phyloP scores from a whole-genome alignment of 2,329 filamentous ascomycete genomes.

The Claviceps sp. region DNA sequence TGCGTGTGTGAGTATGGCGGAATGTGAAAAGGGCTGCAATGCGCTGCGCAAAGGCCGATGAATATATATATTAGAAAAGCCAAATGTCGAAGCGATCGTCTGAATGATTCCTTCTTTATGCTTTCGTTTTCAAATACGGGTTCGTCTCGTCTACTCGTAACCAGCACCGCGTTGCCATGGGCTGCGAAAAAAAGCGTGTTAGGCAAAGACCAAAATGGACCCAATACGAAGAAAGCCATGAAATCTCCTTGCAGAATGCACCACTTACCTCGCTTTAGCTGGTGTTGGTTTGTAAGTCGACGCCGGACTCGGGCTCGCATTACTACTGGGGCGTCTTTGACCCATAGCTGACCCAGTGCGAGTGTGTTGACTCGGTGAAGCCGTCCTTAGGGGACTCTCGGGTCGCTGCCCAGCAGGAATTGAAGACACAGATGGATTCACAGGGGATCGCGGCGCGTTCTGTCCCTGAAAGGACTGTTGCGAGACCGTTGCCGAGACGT shows the following conservation, averaged over 20 bases:
- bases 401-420: slow-evolving; percentile 26
- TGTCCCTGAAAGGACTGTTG: slow-evolving; percentile 18
- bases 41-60: too few relatives aligned
- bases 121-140: background rate
- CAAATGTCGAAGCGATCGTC: too few relatives aligned
- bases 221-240: background rate
- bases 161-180: slow-evolving; percentile 33
- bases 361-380: slow-evolving; percentile 22
- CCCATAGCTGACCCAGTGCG: slow-evolving; percentile 7
- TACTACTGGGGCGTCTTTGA: slow-evolving; percentile 18
- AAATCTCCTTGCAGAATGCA: background rate
- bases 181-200: slow-evolving; percentile 13
- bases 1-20: too few relatives aligned
- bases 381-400: slow-evolving; percentile 22
- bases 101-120: too few relatives aligned
- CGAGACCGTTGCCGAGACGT: slow-evolving; percentile 14
- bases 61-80: too few relatives aligned
- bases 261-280: slow-evolving; percentile 25
- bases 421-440: slow-evolving; percentile 29
- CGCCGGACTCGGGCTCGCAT: slow-evolving; percentile 22
- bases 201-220: slow-evolving; percentile 1
- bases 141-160: slow-evolving; percentile 21
- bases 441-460: slow-evolving; percentile 17
- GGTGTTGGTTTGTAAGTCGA: slow-evolving; percentile 19
- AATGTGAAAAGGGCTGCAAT: too few relatives aligned